phyloP scores from a whole-genome alignment of 176 grass and related monocot genomes.

The Juncus effusus region DNA sequence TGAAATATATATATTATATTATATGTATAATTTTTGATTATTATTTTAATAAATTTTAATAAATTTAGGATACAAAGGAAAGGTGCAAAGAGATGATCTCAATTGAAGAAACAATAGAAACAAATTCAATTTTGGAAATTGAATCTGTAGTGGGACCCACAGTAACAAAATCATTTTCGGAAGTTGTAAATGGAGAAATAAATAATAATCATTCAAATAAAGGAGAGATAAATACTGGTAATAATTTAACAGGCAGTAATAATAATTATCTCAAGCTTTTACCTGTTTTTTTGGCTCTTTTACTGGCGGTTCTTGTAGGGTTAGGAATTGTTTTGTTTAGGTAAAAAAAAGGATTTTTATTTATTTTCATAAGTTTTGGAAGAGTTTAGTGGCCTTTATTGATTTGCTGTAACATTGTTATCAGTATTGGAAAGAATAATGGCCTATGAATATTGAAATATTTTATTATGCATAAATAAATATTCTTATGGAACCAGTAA shows the following conservation, averaged over 20 bases:
- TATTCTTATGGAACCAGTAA: too few species aligned
- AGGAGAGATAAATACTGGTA: neutral
- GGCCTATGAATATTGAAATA: too few species aligned
- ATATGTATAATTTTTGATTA: neutral
- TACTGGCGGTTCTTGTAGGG: conserved; percentile 55
- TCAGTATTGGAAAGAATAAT: too few species aligned
- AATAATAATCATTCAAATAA: conserved; percentile 14
- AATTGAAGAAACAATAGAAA: conserved; percentile 39
- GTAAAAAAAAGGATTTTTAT: conserved; percentile 17
- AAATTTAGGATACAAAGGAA: conserved; percentile 51
- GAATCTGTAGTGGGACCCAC: conserved; percentile 31
- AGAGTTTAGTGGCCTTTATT: neutral
- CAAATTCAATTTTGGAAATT: conserved; percentile 46
- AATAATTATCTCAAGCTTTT: conserved; percentile 19
- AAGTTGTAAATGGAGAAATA: conserved; percentile 42
- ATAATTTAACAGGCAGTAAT: conserved; percentile 17
- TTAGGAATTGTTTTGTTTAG: conserved; percentile 17
- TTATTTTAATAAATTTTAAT: neutral
- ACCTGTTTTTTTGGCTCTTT: conserved; percentile 35
- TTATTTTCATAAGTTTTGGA: neutral
- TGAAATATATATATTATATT: too few species aligned
- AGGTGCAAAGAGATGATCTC: conserved; percentile 87
- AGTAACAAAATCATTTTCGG: conserved; percentile 61
- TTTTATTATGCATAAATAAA: too few species aligned
- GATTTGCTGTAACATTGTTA: neutral